A percentile compares a stretch with the other conserved stretches of the same genome.
Conservation (phyloP, 1,284 basidiomycete genomes). For the Cronartium ribicola region DNA sequence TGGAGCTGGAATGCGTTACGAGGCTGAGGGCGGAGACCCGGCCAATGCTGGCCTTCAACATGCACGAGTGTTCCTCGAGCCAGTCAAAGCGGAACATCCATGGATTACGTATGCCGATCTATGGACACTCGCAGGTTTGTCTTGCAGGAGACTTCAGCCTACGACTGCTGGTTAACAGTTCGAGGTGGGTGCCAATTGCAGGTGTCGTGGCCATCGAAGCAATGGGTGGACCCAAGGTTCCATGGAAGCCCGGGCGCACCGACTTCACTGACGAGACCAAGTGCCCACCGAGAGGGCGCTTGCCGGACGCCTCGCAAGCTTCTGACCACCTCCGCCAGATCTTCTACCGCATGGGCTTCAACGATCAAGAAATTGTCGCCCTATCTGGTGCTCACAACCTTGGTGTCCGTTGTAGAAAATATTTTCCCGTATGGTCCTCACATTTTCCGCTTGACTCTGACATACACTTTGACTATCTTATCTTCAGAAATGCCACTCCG, state of each 20-base stretch:
- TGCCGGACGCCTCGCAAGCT: conserved; percentile 57
- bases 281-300: conserved; percentile 53
- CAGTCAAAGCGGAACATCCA: conserved; percentile 56
- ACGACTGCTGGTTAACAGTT: too few species aligned
- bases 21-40: conserved; percentile 50
- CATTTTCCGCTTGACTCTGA: neutral
- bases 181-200: too few species aligned
- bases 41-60: conserved; percentile 54
- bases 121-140: conserved; percentile 50
- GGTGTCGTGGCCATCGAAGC: conserved; percentile 57
- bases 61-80: conserved; percentile 56
- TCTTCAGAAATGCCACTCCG: conserved; percentile 54
- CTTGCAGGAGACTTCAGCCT: neutral
- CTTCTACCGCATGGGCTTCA: conserved; percentile 58
- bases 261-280: conserved; percentile 54
- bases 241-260: conserved; percentile 56
- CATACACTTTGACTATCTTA: too few species aligned
- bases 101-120: conserved; percentile 58
- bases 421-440: conserved; percentile 45
- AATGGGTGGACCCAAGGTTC: conserved; percentile 56
- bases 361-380: conserved; percentile 59
- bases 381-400: conserved; percentile 59
- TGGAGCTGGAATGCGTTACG: conserved; percentile 55
- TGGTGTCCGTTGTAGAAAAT: conserved; percentile 50
- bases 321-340: conserved; percentile 56